phyloP scores from a whole-genome alignment of 768 basidiomycete species.

The Mycena crocata region DNA sequence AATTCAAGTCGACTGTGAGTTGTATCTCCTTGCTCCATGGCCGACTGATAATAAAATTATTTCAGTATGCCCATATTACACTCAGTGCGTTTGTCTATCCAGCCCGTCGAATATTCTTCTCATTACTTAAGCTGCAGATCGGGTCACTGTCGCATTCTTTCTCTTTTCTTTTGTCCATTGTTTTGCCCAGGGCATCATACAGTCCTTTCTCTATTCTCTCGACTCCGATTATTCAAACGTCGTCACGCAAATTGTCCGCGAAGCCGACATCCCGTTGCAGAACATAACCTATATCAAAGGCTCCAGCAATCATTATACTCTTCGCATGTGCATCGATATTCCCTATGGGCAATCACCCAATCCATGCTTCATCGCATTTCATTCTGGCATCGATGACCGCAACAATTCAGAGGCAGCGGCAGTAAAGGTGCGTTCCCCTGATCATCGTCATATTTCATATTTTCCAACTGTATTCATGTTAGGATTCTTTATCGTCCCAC shows the following conservation, averaged over 20 bases:
- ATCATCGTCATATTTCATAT: not conserved
- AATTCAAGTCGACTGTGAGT: slow-evolving; percentile 25
- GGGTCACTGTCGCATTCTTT: slow-evolving; percentile 60
- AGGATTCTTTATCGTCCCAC: slow-evolving; percentile 6
- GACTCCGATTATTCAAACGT: slow-evolving; percentile 55
- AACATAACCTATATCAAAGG: slow-evolving; percentile 54
- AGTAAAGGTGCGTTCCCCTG: too few relatives aligned
- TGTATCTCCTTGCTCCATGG: not conserved
- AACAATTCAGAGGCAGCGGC: not conserved
- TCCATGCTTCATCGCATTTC: slow-evolving; percentile 52
- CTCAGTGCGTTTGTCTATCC: slow-evolving; percentile 36
- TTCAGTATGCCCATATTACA: slow-evolving; percentile 52
- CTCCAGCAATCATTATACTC: slow-evolving; percentile 39
- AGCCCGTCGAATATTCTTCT: not conserved
- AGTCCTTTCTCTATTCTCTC: slow-evolving; percentile 58
- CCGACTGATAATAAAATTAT: not conserved
- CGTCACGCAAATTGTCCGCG: slow-evolving; percentile 50
- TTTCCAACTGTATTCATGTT: not conserved
- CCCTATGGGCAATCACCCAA: slow-evolving; percentile 47
- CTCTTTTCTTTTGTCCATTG: slow-evolving; percentile 63
- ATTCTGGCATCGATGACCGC: slow-evolving; percentile 31
- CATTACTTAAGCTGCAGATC: slow-evolving; percentile 32
- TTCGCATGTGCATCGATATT: slow-evolving; percentile 58
- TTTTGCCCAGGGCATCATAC: slow-evolving; percentile 63
- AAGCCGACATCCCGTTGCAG: slow-evolving; percentile 47